Conservation (phyloP, 805 yeast species). For the Metschnikowia hibisci region DNA sequence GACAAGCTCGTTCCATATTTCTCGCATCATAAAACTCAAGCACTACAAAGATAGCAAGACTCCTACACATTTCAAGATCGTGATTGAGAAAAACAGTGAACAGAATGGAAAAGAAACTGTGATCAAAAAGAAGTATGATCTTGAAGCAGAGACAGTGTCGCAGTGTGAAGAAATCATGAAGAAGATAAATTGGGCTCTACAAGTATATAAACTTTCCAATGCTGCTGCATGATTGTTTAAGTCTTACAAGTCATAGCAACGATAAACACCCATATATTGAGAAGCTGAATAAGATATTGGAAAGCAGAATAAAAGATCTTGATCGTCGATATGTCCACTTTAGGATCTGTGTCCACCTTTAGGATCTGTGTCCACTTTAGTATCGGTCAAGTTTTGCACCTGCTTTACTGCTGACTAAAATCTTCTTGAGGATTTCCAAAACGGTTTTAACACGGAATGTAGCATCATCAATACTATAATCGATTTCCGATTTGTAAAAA, state of each 20-base stretch:
- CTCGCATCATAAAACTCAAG: constrained; percentile 70
- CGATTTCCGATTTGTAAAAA: not conserved
- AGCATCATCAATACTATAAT: not conserved
- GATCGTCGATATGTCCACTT: no score
- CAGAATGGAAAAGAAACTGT: constrained; percentile 46
- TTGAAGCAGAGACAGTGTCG: constrained; percentile 62
- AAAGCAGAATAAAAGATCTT: no score
- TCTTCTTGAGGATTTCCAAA: not conserved
- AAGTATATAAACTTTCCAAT: constrained; percentile 44
- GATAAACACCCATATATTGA: no score
- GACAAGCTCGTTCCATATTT: constrained; percentile 81
- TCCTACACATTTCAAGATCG: constrained; percentile 76
- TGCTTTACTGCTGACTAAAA: not conserved
- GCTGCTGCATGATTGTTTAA: not conserved
- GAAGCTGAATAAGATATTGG: no score
- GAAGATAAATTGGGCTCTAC: constrained; percentile 57
- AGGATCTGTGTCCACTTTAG: no score
- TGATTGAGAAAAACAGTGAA: constrained; percentile 44
- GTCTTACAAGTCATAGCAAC: no score
- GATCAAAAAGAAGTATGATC: constrained; percentile 77
- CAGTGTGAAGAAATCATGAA: constrained; percentile 74
- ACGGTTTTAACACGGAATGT: not conserved
- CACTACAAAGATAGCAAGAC: constrained; percentile 61
- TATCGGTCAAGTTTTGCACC: constrained; percentile 1
- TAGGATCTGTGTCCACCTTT: no score